Percentiles rank a stretch among this genome's conserved stretches.
Evolutionary conservation across 2,329 filamentous ascomycete genomes (phyloP).

Genomic region (Botrytis sinoallii): DNA sequence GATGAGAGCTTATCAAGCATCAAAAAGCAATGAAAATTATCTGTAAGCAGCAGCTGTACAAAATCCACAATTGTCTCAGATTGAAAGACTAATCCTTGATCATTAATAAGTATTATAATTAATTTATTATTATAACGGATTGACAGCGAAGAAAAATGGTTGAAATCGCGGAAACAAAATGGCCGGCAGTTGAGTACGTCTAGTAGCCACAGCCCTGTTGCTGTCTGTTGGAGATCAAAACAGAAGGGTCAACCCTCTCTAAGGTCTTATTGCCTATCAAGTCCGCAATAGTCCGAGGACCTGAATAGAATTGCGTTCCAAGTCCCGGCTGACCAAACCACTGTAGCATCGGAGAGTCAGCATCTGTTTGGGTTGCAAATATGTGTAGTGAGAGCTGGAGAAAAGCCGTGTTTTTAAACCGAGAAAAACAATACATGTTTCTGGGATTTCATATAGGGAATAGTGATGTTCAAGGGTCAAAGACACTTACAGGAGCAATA

Average conservation of each 20-base stretch:
- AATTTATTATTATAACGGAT: background rate
- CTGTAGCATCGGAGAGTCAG: background rate
- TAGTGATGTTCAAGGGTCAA: background rate
- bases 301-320: constrained; percentile 4
- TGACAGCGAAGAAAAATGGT: background rate
- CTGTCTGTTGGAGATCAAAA: constrained; percentile 7
- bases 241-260: constrained; percentile 1
- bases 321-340: constrained; percentile 18
- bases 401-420: fast-evolving
- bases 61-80: no score
- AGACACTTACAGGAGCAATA: constrained; percentile 5
- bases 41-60: background rate
- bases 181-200: no score
- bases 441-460: no score
- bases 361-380: background rate
- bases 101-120: background rate
- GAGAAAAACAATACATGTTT: background rate
- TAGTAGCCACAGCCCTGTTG: constrained; percentile 10
- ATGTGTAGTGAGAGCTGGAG: background rate
- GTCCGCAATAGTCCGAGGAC: background rate
- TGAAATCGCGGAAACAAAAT: background rate
- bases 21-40: background rate
- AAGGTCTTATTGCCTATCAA: background rate
- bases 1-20: background rate
- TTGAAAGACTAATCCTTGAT: background rate